Evolutionary conservation across 139 green algal genomes (phyloP), one percentile per base, ranked within the genome.

Genomic region (Marvania coccoides): DNA sequence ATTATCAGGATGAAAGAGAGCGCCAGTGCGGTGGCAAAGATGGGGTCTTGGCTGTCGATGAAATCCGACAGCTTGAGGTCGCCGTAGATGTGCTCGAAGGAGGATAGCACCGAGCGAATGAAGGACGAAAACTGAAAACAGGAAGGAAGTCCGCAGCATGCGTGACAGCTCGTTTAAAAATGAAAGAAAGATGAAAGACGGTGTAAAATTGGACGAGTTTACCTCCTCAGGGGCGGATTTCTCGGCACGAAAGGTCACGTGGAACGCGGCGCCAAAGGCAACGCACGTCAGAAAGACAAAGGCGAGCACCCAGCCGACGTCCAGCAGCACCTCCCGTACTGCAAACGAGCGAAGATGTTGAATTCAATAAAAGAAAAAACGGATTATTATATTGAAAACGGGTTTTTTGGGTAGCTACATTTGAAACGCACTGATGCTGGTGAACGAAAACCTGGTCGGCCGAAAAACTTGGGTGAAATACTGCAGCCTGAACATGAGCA

Each of bases 161-260:
- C n/a, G n/a, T n/a, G n/a, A n/a, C n/a, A n/a, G n/a, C n/a, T n/a
- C n/a, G n/a, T n/a, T n/a, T n/a, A n/a, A n/a, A n/a, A n/a, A n/a
- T n/a, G n/a, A n/a, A n/a, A n/a, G n/a, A n/a, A n/a, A n/a, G n/a
- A n/a, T n/a, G n/a, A n/a, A n/a, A n/a, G n/a, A n/a, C n/a, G n/a
- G n/a, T n/a, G n/a, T n/a, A n/a, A n/a, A n/a, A n/a, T n/a, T n/a
- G n/a, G n/a, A n/a, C n/a, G n/a, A n/a, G n/a, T n/a, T n/a, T n/a
- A n/a, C n/a, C n/a, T 51, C 55, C 7, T 61, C 57, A 19, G 51
- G 63, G 4, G 48, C 47, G n/a, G 71, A 53, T 37, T 71, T 34
- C 46, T 83, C 74, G 0, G 37, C 36, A 2, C 70, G 39, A 48
- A 85, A 81, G 4, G 77, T 48, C 47, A 79, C 78, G 75, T 79